Conservation (phyloP, 2,329 filamentous ascomycete species). For the Monosporascus ibericus region DNA sequence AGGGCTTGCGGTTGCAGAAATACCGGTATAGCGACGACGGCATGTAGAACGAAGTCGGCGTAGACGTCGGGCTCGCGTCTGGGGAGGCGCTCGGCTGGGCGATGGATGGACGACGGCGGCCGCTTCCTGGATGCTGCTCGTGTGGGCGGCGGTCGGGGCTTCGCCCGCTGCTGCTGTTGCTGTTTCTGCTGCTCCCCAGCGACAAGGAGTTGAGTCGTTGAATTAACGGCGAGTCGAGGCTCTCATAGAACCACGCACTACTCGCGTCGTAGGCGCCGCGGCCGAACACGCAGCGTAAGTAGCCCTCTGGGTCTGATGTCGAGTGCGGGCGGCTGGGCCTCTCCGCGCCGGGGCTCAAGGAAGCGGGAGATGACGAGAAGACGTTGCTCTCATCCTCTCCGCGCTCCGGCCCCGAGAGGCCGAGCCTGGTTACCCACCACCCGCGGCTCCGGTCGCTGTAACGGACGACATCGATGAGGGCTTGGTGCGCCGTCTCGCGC, state of each 20-base stretch:
- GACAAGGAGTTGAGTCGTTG: slow-evolving; percentile 7
- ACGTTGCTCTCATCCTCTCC: not conserved
- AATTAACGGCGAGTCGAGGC: slow-evolving; percentile 11
- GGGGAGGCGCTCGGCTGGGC: not conserved
- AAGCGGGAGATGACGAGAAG: not conserved
- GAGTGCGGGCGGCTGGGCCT: slow-evolving; percentile 8
- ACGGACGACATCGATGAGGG: not conserved
- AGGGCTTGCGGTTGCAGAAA: too few species aligned
- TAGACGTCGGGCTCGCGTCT: not conserved
- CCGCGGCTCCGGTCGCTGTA: not conserved
- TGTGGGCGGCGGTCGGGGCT: not conserved
- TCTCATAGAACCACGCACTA: slow-evolving; percentile 16
- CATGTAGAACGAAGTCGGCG: too few species aligned
- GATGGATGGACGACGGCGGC: not conserved
- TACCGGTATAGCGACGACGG: too few species aligned
- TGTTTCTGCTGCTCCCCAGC: slow-evolving; percentile 1
- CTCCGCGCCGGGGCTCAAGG: too few species aligned
- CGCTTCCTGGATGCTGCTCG: not conserved
- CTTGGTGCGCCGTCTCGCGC: slow-evolving; percentile 5
- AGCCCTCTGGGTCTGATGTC: slow-evolving; percentile 9
- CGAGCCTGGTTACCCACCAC: not conserved
- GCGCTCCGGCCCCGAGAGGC: not conserved
- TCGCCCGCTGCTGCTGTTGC: slow-evolving; percentile 4
- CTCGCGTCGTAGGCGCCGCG: slow-evolving; percentile 4
- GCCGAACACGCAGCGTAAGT: slow-evolving; percentile 1